phyloP scores from a whole-genome alignment of 2,329 filamentous ascomycete genomes.

The Chrysoporthe deuterocubensis region DNA sequence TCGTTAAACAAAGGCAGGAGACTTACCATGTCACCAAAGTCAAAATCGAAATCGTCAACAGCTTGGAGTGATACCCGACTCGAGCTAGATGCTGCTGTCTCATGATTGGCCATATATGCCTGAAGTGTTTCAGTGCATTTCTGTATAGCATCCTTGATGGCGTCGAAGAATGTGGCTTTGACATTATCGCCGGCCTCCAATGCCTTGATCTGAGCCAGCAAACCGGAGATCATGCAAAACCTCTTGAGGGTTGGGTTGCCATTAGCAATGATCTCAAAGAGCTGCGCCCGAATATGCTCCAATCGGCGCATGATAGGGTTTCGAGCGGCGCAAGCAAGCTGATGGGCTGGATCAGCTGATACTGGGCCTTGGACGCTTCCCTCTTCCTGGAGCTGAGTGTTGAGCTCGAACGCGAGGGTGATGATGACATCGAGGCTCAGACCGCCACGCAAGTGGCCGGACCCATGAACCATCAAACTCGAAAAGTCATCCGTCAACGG shows the following conservation, averaged over 20 bases:
- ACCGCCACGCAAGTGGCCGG: conserved; percentile 14
- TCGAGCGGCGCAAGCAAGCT: conserved; percentile 14
- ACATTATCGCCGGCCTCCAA: conserved; percentile 14
- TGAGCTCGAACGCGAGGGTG: conserved; percentile 17
- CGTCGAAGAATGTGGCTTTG: not conserved
- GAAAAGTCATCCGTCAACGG: conserved; percentile 4
- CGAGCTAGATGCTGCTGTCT: not conserved
- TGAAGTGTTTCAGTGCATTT: conserved; percentile 7
- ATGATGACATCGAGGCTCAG: conserved; percentile 19
- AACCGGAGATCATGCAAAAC: not conserved
- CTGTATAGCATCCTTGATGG: conserved; percentile 9
- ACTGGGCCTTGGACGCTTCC: not conserved
- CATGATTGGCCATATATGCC: not conserved
- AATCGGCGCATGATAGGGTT: conserved; percentile 10
- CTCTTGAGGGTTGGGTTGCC: conserved; percentile 19
- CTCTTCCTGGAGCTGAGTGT: conserved; percentile 21
- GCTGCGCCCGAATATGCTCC: conserved; percentile 21
- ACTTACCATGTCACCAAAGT: conserved; percentile 9
- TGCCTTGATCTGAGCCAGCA: conserved; percentile 16
- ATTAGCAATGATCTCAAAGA: conserved; percentile 17
- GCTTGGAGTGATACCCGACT: not conserved
- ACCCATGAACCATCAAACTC: conserved; percentile 11
- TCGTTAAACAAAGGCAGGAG: not conserved
- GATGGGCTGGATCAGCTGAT: conserved; percentile 13
- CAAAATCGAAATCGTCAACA: conserved; percentile 5